A percentile compares a stretch with the other conserved stretches of the same genome.
Conservation (phyloP, 164 flowering plant species). For the Aristolochia fimbriata region DNA sequence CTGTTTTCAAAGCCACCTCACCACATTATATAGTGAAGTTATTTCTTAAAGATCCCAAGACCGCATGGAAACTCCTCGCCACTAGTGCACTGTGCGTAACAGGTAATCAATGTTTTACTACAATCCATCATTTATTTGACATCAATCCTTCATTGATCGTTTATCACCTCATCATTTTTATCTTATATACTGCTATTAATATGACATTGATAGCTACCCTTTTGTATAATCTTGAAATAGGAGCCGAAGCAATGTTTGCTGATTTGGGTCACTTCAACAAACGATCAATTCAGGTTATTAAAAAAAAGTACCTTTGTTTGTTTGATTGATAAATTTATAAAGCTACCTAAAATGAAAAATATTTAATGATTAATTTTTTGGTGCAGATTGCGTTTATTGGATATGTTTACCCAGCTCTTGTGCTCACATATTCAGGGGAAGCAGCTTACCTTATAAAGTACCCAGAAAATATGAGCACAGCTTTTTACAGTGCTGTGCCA, state of each 20-base stretch:
- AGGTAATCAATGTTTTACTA: too few species aligned
- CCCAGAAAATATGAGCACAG: conserved; percentile 15
- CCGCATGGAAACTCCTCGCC: conserved; percentile 18
- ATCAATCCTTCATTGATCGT: too few species aligned
- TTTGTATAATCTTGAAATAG: too few species aligned
- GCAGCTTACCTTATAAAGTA: conserved; percentile 75
- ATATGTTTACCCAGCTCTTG: conserved; percentile 68
- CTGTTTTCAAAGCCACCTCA: conserved; percentile 15
- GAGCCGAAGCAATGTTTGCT: conserved; percentile 81
- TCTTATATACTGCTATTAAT: too few species aligned
- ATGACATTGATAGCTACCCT: too few species aligned
- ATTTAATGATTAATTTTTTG: background rate
- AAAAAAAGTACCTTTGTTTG: background rate
- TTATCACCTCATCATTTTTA: too few species aligned
- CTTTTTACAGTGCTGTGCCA: too few species aligned
- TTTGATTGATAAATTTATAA: too few species aligned
- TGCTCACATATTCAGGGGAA: conserved; percentile 81
- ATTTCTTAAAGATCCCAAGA: conserved; percentile 12
- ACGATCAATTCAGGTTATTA: conserved; percentile 43
- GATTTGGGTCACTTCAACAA: conserved; percentile 82
- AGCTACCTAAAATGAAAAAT: too few species aligned
- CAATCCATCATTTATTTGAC: too few species aligned
- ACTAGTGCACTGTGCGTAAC: conserved; percentile 17
- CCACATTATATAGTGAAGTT: conserved; percentile 19
- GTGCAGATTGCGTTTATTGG: conserved; percentile 66